phyloP scores from a whole-genome alignment of 208 protist species.

The Giardia duodenalis region DNA sequence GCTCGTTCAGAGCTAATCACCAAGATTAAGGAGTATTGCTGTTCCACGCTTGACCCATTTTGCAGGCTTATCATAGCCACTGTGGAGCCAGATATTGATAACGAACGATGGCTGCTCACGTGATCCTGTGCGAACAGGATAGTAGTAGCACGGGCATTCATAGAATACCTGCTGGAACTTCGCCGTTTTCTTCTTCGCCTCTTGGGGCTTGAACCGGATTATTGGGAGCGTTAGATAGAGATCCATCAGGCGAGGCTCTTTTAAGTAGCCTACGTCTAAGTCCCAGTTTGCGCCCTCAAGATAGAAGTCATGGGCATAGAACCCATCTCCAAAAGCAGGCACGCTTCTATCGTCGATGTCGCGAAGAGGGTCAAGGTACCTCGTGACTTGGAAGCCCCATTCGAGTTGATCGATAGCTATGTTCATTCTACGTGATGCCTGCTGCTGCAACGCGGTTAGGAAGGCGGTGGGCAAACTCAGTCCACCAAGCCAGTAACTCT shows the following conservation, averaged over 20 bases:
- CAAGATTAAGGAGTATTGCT: slow-evolving; percentile 66
- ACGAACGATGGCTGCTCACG: slow-evolving; percentile 81
- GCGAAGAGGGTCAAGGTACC: slow-evolving; percentile 57
- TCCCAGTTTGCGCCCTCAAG: slow-evolving; percentile 88
- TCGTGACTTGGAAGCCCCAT: slow-evolving; percentile 82
- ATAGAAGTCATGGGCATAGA: slow-evolving; percentile 77
- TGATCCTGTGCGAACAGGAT: slow-evolving; percentile 78
- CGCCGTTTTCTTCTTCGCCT: slow-evolving; percentile 60
- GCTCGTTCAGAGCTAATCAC: not conserved
- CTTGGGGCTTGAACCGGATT: slow-evolving; percentile 82
- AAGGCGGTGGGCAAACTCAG: slow-evolving; percentile 95
- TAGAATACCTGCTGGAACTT: slow-evolving; percentile 58
- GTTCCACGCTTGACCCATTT: slow-evolving; percentile 88
- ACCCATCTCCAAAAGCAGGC: slow-evolving; percentile 68
- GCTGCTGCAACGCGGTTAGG: slow-evolving; percentile 83
- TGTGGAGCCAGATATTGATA: slow-evolving; percentile 72
- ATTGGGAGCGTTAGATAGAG: slow-evolving; percentile 82
- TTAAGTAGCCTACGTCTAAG: slow-evolving; percentile 60
- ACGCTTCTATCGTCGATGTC: slow-evolving; percentile 56
- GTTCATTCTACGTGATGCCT: slow-evolving; percentile 63
- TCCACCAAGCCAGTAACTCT: slow-evolving; percentile 83
- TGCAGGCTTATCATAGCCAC: slow-evolving; percentile 60
- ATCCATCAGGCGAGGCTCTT: slow-evolving; percentile 81
- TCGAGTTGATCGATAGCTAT: slow-evolving; percentile 81
- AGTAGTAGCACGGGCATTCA: slow-evolving; percentile 84